These are phyloP conservation scores for Blastobotrys buckinghamii DNA, from an alignment of 1,139 yeast genomes.

Conservation along the genomic window DNA sequence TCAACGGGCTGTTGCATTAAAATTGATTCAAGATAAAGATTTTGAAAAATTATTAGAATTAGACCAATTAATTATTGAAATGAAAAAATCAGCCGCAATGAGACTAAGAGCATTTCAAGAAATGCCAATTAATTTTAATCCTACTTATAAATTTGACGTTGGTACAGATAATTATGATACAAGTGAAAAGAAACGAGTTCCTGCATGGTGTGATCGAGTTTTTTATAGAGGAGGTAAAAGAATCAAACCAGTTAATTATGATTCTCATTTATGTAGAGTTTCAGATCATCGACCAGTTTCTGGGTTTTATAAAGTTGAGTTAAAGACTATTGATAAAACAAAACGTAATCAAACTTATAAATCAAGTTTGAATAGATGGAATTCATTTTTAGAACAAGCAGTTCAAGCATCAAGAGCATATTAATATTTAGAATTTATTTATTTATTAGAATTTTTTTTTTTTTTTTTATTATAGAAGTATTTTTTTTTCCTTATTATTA, in stretches of 20 bases:
- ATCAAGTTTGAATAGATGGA: conserved; percentile 31
- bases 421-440: background rate
- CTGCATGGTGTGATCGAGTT: conserved; percentile 96
- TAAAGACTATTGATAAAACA: conserved; percentile 57
- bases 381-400: conserved; percentile 15
- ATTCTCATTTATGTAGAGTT: conserved; percentile 31
- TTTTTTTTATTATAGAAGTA: background rate
- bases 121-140: conserved; percentile 67
- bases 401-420: conserved; percentile 9
- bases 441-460: background rate
- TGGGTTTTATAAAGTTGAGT: conserved; percentile 62
- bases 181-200: conserved; percentile 86
- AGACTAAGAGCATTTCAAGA: conserved; percentile 69
- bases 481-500: background rate
- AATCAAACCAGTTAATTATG: conserved; percentile 24
- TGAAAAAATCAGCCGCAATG: conserved; percentile 59
- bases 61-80: conserved; percentile 75
- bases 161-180: conserved; percentile 74
- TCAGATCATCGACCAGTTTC: conserved; percentile 94
- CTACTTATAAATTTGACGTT: conserved; percentile 90
- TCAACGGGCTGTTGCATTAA: conserved; percentile 63
- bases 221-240: conserved; percentile 50
- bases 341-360: conserved; percentile 46
- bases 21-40: conserved; percentile 46
- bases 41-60: conserved; percentile 51